A percentile compares a stretch with the other conserved stretches of the same genome.
Evolutionary conservation across 495 filamentous ascomycete genomes (phyloP).

Genomic region (Rhypophila decipiens): DNA sequence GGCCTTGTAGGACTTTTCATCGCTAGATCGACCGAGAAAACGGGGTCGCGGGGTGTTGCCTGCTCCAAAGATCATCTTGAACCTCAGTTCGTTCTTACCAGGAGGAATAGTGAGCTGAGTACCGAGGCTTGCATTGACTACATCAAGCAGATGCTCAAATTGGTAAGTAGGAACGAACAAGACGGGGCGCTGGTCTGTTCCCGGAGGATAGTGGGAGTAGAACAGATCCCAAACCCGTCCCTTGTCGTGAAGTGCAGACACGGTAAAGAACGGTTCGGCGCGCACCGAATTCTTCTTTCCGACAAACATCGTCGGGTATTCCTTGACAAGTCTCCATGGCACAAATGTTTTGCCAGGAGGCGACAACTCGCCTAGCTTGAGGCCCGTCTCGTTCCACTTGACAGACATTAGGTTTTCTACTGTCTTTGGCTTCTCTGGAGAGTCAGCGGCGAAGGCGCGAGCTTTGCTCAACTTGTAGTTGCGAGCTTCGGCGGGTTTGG

Average conservation of each 20-base stretch:
- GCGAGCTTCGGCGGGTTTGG: background rate
- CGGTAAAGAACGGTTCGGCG: constrained; percentile 48
- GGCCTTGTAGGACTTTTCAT: constrained; percentile 21
- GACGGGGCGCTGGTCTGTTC: constrained; percentile 40
- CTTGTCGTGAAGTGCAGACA: constrained; percentile 44
- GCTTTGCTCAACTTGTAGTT: constrained; percentile 18
- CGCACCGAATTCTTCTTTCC: constrained; percentile 35
- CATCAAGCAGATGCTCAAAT: constrained; percentile 49
- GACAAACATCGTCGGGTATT: constrained; percentile 56
- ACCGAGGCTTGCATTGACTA: constrained; percentile 50
- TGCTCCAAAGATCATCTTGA: constrained; percentile 51
- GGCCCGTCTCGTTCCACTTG: constrained; percentile 13
- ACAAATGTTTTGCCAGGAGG: constrained; percentile 39
- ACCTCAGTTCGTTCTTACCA: constrained; percentile 36
- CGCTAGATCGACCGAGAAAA: constrained; percentile 53
- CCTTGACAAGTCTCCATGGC: constrained; percentile 51
- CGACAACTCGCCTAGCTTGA: constrained; percentile 22
- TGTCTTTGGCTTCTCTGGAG: background rate
- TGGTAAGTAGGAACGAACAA: constrained; percentile 60
- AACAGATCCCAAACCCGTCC: constrained; percentile 68
- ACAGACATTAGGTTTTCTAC: constrained; percentile 11
- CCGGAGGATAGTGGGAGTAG: constrained; percentile 52
- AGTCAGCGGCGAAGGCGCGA: constrained; percentile 7
- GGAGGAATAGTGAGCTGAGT: constrained; percentile 45
- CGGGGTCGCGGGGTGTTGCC: constrained; percentile 53